Percentiles rank a stretch among this genome's conserved stretches.
These are phyloP conservation scores for Alternaria ventricosa DNA, from an alignment of 2,329 filamentous ascomycete genomes.

Conservation along the genomic window DNA sequence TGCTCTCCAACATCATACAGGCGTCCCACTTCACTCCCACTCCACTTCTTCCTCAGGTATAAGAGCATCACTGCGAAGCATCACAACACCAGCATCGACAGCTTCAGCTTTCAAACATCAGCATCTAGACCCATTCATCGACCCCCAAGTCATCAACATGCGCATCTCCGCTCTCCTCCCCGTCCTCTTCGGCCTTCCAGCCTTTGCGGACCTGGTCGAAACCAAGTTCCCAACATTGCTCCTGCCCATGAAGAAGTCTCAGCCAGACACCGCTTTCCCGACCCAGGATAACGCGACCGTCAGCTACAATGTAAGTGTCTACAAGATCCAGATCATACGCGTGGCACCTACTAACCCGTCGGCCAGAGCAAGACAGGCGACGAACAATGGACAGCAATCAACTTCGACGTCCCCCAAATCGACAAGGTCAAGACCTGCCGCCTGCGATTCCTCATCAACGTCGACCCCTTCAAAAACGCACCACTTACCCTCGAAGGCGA, in stretches of 20 bases:
- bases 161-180: slow-evolving; percentile 25
- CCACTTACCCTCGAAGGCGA: slow-evolving; percentile 28
- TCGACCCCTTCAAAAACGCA: slow-evolving; percentile 19
- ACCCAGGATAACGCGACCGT: slow-evolving; percentile 34
- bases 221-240: slow-evolving; percentile 43
- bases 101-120: not conserved
- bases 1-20: not conserved
- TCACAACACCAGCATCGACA: not conserved
- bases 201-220: slow-evolving; percentile 19
- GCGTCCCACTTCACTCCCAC: not conserved
- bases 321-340: not conserved
- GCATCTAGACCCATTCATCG: not conserved
- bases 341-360: not conserved
- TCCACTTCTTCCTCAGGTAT: not conserved
- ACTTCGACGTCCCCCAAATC: slow-evolving; percentile 37
- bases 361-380: slow-evolving; percentile 15
- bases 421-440: slow-evolving; percentile 32
- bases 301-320: slow-evolving; percentile 20
- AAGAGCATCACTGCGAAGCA: not conserved
- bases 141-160: slow-evolving; percentile 26
- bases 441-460: slow-evolving; percentile 36
- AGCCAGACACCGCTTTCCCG: slow-evolving; percentile 25
- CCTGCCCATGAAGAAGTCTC: slow-evolving; percentile 34
- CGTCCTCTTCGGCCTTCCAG: slow-evolving; percentile 20
- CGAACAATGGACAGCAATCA: slow-evolving; percentile 32